Conservation (phyloP, 1,139 yeast genomes). For the Diutina scorzettiae region DNA sequence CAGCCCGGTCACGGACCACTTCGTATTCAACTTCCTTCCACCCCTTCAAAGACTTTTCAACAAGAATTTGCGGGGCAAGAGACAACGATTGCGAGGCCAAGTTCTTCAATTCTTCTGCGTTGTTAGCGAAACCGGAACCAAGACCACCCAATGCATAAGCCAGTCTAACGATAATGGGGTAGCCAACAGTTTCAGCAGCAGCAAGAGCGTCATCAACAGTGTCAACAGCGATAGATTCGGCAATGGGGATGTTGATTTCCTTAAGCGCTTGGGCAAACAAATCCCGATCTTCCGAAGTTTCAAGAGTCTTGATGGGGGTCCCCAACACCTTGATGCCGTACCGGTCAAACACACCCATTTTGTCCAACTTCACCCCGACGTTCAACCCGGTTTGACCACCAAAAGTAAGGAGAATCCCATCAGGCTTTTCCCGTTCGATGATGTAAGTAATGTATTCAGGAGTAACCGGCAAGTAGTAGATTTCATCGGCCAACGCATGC, state of each 20-base stretch:
- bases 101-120: conserved; percentile 70
- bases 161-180: conserved; percentile 95
- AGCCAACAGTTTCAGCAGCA: conserved; percentile 82
- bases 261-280: conserved; percentile 88
- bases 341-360: conserved; percentile 85
- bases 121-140: conserved; percentile 93
- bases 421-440: conserved; percentile 92
- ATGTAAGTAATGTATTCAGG: conserved; percentile 91
- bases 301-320: conserved; percentile 89
- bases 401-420: conserved; percentile 86
- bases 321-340: conserved; percentile 92
- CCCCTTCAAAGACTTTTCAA: conserved; percentile 93
- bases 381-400: conserved; percentile 98
- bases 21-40: conserved; percentile 99
- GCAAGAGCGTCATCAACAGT: conserved; percentile 83
- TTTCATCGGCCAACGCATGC: conserved; percentile 88
- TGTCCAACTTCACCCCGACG: conserved; percentile 89
- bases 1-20: conserved; percentile 94
- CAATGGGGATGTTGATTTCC: conserved; percentile 89
- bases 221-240: conserved; percentile 91
- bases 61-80: conserved; percentile 86
- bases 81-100: conserved; percentile 83
- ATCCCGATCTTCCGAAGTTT: conserved; percentile 96
- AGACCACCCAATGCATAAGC: conserved; percentile 97
- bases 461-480: conserved; percentile 91